Conservation (phyloP, 2,329 filamentous ascomycete species). For the Colletotrichum salicis region DNA sequence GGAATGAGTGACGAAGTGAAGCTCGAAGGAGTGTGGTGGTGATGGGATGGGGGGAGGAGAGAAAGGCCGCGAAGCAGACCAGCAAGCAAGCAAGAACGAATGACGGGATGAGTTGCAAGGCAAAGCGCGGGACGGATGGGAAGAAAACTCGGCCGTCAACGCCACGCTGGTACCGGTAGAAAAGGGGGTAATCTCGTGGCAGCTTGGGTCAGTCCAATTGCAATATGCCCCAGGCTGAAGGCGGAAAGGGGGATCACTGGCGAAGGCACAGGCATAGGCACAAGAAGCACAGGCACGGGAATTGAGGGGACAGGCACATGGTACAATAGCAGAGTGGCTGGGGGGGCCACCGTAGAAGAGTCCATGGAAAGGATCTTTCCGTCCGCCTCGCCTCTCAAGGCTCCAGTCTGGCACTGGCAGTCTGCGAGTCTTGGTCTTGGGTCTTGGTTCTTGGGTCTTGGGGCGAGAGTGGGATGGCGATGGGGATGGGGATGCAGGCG, state of each 20-base stretch:
- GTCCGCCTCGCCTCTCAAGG: slow-evolving; percentile 33
- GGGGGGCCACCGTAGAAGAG: slow-evolving; percentile 22
- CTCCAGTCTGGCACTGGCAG: slow-evolving; percentile 17
- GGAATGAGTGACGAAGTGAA: slow-evolving; percentile 35
- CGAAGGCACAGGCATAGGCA: neutral
- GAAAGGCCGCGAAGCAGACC: slow-evolving; percentile 35
- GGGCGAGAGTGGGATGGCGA: slow-evolving; percentile 11
- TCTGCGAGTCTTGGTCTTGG: neutral
- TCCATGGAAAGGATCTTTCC: slow-evolving; percentile 33
- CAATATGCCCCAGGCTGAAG: slow-evolving; percentile 34
- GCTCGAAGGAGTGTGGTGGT: slow-evolving; percentile 31
- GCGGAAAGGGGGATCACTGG: slow-evolving; percentile 34
- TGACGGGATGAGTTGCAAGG: slow-evolving; percentile 30
- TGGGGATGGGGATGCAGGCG: neutral
- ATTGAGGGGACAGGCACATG: neutral
- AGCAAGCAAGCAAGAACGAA: slow-evolving; percentile 36
- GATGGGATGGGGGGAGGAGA: slow-evolving; percentile 19
- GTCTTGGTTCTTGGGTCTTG: neutral
- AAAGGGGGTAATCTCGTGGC: slow-evolving; percentile 34
- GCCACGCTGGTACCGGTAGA: slow-evolving; percentile 26
- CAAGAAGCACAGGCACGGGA: neutral
- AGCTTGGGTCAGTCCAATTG: slow-evolving; percentile 33
- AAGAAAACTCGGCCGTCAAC: slow-evolving; percentile 35
- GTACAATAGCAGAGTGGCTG: slow-evolving; percentile 23
- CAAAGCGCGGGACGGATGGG: slow-evolving; percentile 34